phyloP scores from a whole-genome alignment of 2,329 filamentous ascomycete genomes.

The Alternaria conjuncta region DNA sequence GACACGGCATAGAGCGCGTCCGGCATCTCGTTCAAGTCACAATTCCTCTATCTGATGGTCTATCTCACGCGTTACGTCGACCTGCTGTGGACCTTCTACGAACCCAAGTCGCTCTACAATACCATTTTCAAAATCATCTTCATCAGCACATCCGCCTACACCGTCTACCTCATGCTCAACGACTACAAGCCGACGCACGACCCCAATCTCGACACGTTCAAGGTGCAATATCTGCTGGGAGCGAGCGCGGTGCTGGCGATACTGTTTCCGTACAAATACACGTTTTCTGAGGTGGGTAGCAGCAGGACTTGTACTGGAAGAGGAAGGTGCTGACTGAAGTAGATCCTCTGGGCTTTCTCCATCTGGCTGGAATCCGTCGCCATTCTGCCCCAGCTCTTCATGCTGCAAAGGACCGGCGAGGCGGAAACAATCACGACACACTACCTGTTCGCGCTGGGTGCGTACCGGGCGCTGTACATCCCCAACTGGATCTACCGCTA shows the following conservation, averaged over 20 bases:
- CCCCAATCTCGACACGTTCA: conserved; percentile 95
- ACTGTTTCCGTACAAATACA: conserved; percentile 86
- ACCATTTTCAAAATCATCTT: conserved; percentile 95
- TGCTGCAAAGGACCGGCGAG: conserved; percentile 96
- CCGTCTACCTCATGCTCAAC: conserved; percentile 96
- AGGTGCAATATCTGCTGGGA: conserved; percentile 89
- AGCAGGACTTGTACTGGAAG: neutral
- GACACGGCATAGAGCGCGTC: conserved; percentile 77
- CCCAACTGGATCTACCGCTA: conserved; percentile 98
- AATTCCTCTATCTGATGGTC: conserved; percentile 91
- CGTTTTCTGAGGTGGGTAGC: conserved; percentile 65
- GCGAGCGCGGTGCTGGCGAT: conserved; percentile 80
- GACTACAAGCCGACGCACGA: conserved; percentile 98
- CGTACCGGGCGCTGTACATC: conserved; percentile 94
- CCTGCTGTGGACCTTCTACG: conserved; percentile 81
- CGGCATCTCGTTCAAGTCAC: conserved; percentile 98
- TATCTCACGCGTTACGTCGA: conserved; percentile 93
- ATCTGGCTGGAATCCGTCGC: conserved; percentile 98
- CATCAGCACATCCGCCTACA: conserved; percentile 88
- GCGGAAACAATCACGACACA: conserved; percentile 99
- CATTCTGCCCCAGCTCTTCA: conserved; percentile 96
- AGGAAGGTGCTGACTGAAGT: conserved; percentile 19
- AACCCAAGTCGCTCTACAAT: conserved; percentile 78
- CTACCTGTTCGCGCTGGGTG: conserved; percentile 91
- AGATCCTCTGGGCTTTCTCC: conserved; percentile 96